Evolutionary conservation across 176 grass and related monocot genomes (phyloP).

Genomic region (Phyllostachys edulis): DNA sequence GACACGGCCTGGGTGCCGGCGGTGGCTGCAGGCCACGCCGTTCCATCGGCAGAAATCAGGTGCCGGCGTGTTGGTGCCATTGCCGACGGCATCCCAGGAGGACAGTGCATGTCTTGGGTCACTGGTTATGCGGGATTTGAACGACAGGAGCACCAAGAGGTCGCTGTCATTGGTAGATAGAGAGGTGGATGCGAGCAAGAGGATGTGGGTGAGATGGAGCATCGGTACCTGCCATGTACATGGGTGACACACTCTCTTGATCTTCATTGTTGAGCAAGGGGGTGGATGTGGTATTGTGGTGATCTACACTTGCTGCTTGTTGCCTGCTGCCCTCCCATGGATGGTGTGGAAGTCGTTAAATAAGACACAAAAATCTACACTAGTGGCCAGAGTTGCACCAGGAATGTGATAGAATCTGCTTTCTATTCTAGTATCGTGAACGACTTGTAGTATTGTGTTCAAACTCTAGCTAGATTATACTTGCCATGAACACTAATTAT

Average conservation of each 20-base stretch:
- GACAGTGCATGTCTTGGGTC: not conserved
- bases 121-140: conserved; percentile 32
- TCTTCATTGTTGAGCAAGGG: not conserved
- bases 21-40: not conserved
- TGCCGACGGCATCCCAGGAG: not conserved
- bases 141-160: not conserved
- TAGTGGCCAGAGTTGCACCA: too few species aligned
- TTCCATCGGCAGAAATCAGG: conserved; percentile 27
- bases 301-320: too few species aligned
- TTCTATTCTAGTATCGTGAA: too few species aligned
- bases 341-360: too few species aligned
- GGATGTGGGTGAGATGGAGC: conserved; percentile 21
- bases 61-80: not conserved
- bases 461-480: too few species aligned
- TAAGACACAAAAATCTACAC: too few species aligned
- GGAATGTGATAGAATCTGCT: too few species aligned
- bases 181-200: conserved; percentile 19
- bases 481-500: too few species aligned
- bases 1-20: not conserved
- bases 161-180: not conserved
- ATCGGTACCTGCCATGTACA: not conserved
- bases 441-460: too few species aligned
- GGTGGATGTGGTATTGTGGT: not conserved
- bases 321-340: too few species aligned
- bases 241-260: not conserved